Evolutionary conservation across 1,284 basidiomycete species (phyloP), one percentile per base, ranked within the genome.

Genomic region (Trichosporon ovoides): DNA sequence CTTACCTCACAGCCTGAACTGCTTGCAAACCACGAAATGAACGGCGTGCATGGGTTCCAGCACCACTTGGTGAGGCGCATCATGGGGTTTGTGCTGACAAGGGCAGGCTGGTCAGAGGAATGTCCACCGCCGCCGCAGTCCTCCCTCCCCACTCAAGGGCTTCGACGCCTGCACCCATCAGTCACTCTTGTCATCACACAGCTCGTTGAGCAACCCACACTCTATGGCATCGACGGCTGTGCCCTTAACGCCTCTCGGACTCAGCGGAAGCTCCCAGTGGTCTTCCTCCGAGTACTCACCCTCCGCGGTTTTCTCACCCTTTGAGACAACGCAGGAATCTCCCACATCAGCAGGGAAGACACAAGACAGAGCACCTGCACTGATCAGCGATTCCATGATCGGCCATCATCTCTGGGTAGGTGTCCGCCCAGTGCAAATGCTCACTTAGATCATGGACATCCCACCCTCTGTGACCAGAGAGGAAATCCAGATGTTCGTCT

Each of bases 391-490:
- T 11, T 13, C 22, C 12, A 48, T 24, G 10, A 48, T 65, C 14
- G 70, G 67, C 7, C 59, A 67, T 37, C 71, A 65, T 40, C 58
- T 73, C 2, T 36, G 72, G 51, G 72, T 69, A 35, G 52, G 66
- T 63, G 2, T 6, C 28, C 19, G 35, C 5, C 16, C 36, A 12
- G 33, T 14, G 14, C n/a, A 16, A 7, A 6, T 5, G 19, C 19
- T 52, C 16, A 57, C 28, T 7, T 13, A 71, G 69, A 65, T 73
- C 40, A 55, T 51, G 11, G 51, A 65, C 34, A 38, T 73, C 4
- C 72, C 73, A 4, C 34, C 14, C n/a, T 54, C 64, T 3, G 57
- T 61, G 11, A 61, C 52, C n/a, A 56, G 57, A 1, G 24, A 46
- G 5, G 53, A 70, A 20, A 40, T 72, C 28, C 57, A 60, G 38